phyloP scores from a whole-genome alignment of 805 yeast genomes.

The Wickerhamiella lipophila region DNA sequence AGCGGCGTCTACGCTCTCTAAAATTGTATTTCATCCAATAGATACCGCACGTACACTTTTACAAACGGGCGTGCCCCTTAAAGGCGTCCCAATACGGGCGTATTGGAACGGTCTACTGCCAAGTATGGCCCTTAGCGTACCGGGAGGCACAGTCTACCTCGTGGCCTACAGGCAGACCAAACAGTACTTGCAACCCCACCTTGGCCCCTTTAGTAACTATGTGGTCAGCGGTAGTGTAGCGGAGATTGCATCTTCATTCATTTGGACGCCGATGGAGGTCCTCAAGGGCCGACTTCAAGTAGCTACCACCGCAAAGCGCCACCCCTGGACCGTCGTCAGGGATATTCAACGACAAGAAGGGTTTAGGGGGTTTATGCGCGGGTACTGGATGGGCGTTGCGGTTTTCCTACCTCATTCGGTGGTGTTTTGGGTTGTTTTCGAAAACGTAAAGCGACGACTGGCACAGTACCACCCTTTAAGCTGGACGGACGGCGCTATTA shows the following conservation, averaged over 20 bases:
- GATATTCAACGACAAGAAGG: constrained; percentile 52
- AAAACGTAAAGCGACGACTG: constrained; percentile 15
- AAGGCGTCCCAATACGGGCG: constrained; percentile 29
- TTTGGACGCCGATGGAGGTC: constrained; percentile 38
- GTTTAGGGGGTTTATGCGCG: constrained; percentile 64
- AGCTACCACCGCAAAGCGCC: constrained; percentile 15
- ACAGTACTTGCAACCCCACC: constrained; percentile 26
- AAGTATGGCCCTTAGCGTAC: constrained; percentile 30
- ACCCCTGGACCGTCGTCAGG: constrained; percentile 18
- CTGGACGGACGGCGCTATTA: neutral
- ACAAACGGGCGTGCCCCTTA: constrained; percentile 31
- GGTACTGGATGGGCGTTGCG: constrained; percentile 38
- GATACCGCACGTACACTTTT: constrained; percentile 34
- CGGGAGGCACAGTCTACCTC: constrained; percentile 33
- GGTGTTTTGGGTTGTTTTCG: constrained; percentile 33
- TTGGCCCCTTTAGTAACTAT: constrained; percentile 29
- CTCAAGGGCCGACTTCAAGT: constrained; percentile 35
- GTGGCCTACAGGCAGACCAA: constrained; percentile 33
- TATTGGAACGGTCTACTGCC: constrained; percentile 34
- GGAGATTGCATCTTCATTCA: constrained; percentile 29
- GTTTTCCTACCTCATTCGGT: constrained; percentile 34
- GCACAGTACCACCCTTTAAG: constrained; percentile 2
- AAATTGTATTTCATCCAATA: constrained; percentile 32
- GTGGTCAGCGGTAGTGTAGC: constrained; percentile 31
- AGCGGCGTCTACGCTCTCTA: constrained; percentile 29